Base-by-base conservation (phyloP, 2,329 filamentous ascomycete species). In the Aspergillus texensis region DNA sequence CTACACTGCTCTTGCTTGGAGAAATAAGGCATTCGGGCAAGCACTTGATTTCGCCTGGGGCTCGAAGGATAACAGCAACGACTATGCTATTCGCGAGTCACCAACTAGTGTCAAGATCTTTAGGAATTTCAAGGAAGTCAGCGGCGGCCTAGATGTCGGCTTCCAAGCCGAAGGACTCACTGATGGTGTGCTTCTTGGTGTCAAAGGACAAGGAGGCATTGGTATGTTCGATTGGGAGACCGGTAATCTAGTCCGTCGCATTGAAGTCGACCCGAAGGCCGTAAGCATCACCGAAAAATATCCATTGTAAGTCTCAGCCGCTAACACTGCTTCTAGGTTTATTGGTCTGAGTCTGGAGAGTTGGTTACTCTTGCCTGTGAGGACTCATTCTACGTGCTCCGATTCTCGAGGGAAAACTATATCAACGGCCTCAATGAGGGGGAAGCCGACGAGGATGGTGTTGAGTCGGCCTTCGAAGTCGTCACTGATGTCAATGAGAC, bases 261-360 rank as follows among this genome's bases (percentile, higher is more conserved):
- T 99, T 74, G 95, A 99, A 79, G 88, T 89, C 54, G 88, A 90
- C 64, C 88, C 88, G 2, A 85, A 83, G 75, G 83, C 82, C 67
- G 87, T 86, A 74, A 77, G 82, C 72, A 45, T 32, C 43, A 50
- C 32, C 45, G 12, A n/a, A 24, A 32, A 12, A 19, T 21, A 9
- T 5, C 50, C 9, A 32, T 41, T 26, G 19, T 50, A 58, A 16
- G 12, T 26, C 32, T 34, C 16, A 32, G 24, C 48, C 26, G 32
- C 66, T 68, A 41, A 70, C 58, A 62, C n/a, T 58, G 50, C n/a
- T 19, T 39, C 55, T 66, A 91, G 84, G 91, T 99, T 14, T 97
- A 97, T 85, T 99, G 95, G 95, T 97, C 94, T 3, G 95, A 98
- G 73, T 96, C 90, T 68, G 95, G 95, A 66, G 95, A 99, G 80